A percentile compares a stretch with the other conserved stretches of the same genome.
Conservation (phyloP, 2,329 filamentous ascomycete species). For the Ceratocystis ficicola region DNA sequence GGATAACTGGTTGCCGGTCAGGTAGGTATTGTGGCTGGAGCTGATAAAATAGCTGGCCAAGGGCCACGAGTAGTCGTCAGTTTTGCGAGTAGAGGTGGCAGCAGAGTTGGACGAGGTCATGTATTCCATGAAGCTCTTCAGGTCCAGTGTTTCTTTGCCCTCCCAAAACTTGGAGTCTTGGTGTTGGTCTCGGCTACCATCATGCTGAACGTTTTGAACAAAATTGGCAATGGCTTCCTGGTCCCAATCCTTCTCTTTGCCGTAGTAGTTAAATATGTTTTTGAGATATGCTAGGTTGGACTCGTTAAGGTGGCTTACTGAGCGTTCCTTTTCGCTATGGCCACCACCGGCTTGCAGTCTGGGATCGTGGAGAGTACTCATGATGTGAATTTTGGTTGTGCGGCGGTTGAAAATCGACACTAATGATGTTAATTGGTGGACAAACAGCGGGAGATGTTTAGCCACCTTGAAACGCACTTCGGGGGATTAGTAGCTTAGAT, state of each 20-base stretch:
- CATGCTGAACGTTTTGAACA: conserved; percentile 36
- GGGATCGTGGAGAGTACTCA: conserved; percentile 24
- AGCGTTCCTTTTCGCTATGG: conserved; percentile 33
- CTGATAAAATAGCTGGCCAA: conserved; percentile 87
- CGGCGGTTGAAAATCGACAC: not conserved
- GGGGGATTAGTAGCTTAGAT: not conserved
- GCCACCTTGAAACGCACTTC: not conserved
- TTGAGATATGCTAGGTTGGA: conserved; percentile 35
- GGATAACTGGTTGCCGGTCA: conserved; percentile 76
- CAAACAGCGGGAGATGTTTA: not conserved
- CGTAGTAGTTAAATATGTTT: conserved; percentile 37
- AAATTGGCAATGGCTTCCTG: conserved; percentile 37
- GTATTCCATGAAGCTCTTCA: conserved; percentile 41
- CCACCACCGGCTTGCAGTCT: conserved; percentile 39
- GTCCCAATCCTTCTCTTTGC: conserved; percentile 36
- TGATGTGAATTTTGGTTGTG: not conserved
- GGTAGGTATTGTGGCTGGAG: conserved; percentile 90
- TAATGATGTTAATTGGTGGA: not conserved
- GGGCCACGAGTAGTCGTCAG: conserved; percentile 55
- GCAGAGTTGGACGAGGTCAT: conserved; percentile 42
- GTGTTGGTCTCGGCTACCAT: conserved; percentile 27
- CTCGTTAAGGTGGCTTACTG: conserved; percentile 34
- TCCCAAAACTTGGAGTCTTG: conserved; percentile 22
- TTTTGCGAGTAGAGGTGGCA: conserved; percentile 32
- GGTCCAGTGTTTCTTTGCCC: conserved; percentile 31